Base-by-base conservation (phyloP, 305 asterid species). In the Fraxinus dipetala region DNA sequence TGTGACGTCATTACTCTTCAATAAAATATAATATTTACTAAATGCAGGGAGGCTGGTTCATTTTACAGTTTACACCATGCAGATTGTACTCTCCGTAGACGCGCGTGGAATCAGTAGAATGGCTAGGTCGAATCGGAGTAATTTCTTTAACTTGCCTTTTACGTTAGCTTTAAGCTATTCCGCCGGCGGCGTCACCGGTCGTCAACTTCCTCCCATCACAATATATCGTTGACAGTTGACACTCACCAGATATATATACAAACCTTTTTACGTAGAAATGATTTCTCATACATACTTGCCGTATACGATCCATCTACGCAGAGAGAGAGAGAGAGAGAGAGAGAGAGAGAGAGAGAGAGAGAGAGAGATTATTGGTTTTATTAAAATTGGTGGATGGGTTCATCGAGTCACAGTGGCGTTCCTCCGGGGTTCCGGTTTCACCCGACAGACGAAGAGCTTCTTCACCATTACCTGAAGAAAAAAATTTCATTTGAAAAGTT, bases 351-450 rank as follows among this genome's bases (percentile, higher is more conserved):
- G n/a, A n/a, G n/a, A n/a, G n/a, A n/a, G n/a, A 20, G 1, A 5
- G 6, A n/a, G 7, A 4, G 11, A 0, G 8, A 77, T 51, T 77
- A 54, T 28, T 65, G 18, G 34, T 65, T 65, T 20, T 65, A 65
- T 18, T 5, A 24, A 73, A n/a, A 34, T 34, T 32, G 56, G 3
- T 38, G 9, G 79, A 87, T 88, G 88, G 89, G 87, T 76, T 81
- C 96, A 70, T 88, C 92, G 10, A 91, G 88, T 18, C 5, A 43
- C 54, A 94, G 97, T 0, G 97, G 95, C 2, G 98, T 93, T 82
- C 98, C 98, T 0, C 98, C 98, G 0, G 98, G 98, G 54, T 93
- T 93, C 76, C 89, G 98, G 82, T 93, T 93, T 86, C 98, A 93
- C 82, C 98, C 98, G 5, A 93, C 97, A 13, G 98, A 93, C 22